Percentiles rank a stretch among this genome's conserved stretches.
phyloP scores from a whole-genome alignment of 2,329 filamentous ascomycete species.

The Cladosporium sp. region DNA sequence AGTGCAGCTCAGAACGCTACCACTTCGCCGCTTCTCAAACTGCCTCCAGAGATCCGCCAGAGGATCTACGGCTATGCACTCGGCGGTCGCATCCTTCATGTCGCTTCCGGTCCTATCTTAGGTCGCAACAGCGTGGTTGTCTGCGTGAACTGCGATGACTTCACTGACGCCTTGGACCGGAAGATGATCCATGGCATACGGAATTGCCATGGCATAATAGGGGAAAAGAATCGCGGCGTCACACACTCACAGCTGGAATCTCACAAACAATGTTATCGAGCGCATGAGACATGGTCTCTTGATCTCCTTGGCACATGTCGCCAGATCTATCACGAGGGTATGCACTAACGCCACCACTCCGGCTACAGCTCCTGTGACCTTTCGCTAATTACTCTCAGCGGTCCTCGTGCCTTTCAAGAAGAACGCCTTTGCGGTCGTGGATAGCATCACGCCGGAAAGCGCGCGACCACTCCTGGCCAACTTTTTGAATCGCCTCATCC shows the following conservation, averaged over 20 bases:
- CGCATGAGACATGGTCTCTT: background rate
- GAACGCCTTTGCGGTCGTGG: background rate
- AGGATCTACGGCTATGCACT: constrained; percentile 20
- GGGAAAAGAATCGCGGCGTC: background rate
- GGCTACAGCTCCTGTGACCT: background rate
- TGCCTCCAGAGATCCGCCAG: constrained; percentile 20
- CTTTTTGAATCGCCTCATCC: background rate
- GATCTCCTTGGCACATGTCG: background rate
- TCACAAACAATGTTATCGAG: background rate
- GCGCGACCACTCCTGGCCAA: background rate
- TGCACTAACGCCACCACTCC: background rate
- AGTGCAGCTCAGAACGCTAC: background rate
- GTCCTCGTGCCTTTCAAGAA: background rate
- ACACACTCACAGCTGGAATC: background rate
- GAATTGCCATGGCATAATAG: background rate
- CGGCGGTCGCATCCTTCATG: constrained; percentile 15
- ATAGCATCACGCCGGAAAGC: background rate
- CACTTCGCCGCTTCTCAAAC: constrained; percentile 19
- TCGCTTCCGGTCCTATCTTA: background rate
- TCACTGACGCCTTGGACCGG: background rate
- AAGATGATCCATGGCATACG: background rate
- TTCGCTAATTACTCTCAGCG: background rate
- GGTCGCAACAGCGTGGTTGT: background rate
- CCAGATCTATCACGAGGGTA: background rate
- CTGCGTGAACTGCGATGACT: background rate